Conservation (phyloP, 2,329 filamentous ascomycete genomes). For the Colletotrichum euphorbiae region DNA sequence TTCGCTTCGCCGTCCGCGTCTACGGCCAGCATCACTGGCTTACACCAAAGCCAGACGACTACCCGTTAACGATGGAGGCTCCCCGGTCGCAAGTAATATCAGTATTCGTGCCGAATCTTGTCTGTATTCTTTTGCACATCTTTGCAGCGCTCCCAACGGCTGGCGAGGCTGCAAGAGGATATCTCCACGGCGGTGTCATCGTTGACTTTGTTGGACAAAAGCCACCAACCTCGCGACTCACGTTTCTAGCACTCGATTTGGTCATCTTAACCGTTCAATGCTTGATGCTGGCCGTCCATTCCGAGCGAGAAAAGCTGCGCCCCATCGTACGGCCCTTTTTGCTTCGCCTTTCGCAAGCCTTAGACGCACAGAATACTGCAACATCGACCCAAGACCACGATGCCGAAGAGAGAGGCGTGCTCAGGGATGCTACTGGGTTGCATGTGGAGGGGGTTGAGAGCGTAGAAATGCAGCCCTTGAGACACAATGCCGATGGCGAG, state of each 20-base stretch:
- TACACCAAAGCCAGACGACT: constrained; percentile 69
- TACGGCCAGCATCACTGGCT: constrained; percentile 72
- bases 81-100: constrained; percentile 67
- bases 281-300: constrained; percentile 72
- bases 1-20: constrained; percentile 70
- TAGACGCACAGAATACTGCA: constrained; percentile 19
- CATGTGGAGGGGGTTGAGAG: constrained; percentile 53
- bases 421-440: constrained; percentile 53
- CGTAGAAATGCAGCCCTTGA: constrained; percentile 57
- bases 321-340: constrained; percentile 46
- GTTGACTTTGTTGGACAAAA: constrained; percentile 77
- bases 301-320: constrained; percentile 68
- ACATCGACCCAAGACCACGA: constrained; percentile 61
- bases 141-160: constrained; percentile 66
- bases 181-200: constrained; percentile 74
- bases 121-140: constrained; percentile 72
- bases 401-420: constrained; percentile 66
- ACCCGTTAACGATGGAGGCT: constrained; percentile 67
- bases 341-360: constrained; percentile 24
- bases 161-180: constrained; percentile 72
- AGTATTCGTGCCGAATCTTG: constrained; percentile 67
- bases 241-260: constrained; percentile 67
- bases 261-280: constrained; percentile 69
- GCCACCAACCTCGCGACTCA: constrained; percentile 67
- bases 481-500: constrained; percentile 31